Evolutionary conservation across 805 yeast species (phyloP).

Genomic region (Kodamaea lidongshanica): DNA sequence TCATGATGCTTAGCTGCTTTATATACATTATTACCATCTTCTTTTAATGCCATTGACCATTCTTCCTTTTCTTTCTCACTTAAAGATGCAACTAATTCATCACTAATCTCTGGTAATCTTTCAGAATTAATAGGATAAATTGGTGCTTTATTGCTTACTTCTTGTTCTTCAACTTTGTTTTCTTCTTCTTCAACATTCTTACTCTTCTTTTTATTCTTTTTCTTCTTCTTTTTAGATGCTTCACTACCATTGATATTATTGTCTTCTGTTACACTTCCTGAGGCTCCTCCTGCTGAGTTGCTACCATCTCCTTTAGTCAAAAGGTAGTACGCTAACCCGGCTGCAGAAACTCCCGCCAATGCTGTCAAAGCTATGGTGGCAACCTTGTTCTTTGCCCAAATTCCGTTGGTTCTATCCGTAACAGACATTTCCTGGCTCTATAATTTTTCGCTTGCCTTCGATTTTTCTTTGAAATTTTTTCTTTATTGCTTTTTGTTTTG

Average conservation of each 20-base stretch:
- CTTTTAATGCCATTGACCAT: slow-evolving; percentile 74
- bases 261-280: slow-evolving; percentile 11
- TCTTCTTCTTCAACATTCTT: slow-evolving; percentile 11
- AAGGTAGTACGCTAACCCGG: slow-evolving; percentile 50
- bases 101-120: slow-evolving; percentile 55
- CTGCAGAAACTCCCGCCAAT: slow-evolving; percentile 58
- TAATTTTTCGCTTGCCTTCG: slow-evolving; percentile 4
- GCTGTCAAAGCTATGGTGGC: slow-evolving; percentile 54
- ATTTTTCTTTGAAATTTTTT: slow-evolving; percentile 4
- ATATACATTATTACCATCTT: slow-evolving; percentile 80
- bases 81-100: slow-evolving; percentile 40
- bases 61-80: slow-evolving; percentile 49
- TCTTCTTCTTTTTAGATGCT: slow-evolving; percentile 24
- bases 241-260: slow-evolving; percentile 13
- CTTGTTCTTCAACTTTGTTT: slow-evolving; percentile 1
- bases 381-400: slow-evolving; percentile 51
- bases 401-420: slow-evolving; percentile 16
- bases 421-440: slow-evolving; percentile 4
- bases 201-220: slow-evolving; percentile 44
- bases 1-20: slow-evolving; percentile 59
- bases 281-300: slow-evolving; percentile 12
- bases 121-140: slow-evolving; percentile 47
- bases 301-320: slow-evolving; percentile 12
- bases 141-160: slow-evolving; percentile 2
- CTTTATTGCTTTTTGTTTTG: not conserved